Evolutionary conservation across 106 monocot genomes (phyloP).

Genomic region (Hemerocallis citrina): DNA sequence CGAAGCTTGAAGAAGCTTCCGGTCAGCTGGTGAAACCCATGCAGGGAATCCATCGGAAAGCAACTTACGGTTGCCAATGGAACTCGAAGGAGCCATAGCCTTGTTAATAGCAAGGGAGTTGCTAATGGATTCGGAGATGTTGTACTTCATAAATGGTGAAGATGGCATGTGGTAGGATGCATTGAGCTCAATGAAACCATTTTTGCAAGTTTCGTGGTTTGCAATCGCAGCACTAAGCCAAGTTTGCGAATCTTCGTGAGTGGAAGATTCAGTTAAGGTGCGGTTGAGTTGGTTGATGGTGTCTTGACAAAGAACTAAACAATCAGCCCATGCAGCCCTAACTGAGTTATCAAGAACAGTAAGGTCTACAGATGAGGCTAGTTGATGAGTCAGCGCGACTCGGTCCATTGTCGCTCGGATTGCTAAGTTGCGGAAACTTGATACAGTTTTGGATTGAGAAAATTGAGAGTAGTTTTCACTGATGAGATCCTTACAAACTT

Average conservation of each 20-base stretch:
- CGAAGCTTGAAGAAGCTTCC: conserved; percentile 14
- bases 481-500: conserved; percentile 9
- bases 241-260: conserved; percentile 17
- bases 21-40: neutral
- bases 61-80: too few species aligned
- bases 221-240: conserved; percentile 22
- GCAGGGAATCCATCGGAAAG: too few species aligned
- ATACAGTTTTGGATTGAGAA: neutral
- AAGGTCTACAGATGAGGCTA: conserved; percentile 3
- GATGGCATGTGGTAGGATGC: neutral
- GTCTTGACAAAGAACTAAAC: conserved; percentile 10
- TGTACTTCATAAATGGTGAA: conserved; percentile 9
- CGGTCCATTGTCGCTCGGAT: conserved; percentile 15
- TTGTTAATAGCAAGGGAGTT: conserved; percentile 19
- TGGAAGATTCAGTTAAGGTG: neutral
- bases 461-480: neutral
- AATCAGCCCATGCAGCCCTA: conserved; percentile 12
- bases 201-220: conserved; percentile 15
- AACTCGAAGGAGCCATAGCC: too few species aligned
- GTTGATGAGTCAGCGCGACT: neutral
- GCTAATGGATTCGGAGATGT: conserved; percentile 9
- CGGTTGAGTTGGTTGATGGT: conserved; percentile 12
- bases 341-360: neutral
- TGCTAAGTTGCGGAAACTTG: conserved; percentile 7
- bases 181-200: conserved; percentile 15